Percentiles rank a stretch among this genome's conserved stretches.
phyloP scores from a whole-genome alignment of 164 flowering plant genomes.

The Nelumbo lutea region DNA sequence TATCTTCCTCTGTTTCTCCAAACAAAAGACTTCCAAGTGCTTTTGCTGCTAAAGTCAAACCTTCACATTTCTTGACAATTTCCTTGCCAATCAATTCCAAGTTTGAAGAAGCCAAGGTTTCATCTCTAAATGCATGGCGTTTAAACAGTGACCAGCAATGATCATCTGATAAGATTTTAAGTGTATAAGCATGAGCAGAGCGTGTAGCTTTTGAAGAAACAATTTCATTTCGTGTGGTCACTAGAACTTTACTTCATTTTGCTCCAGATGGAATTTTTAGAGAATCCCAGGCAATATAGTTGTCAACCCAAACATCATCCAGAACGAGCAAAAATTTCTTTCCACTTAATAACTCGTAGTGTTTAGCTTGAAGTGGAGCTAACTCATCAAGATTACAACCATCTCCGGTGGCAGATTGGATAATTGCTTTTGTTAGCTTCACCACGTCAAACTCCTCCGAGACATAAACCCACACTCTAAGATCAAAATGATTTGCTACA shows the following conservation, averaged over 20 bases:
- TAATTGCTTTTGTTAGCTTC: not conserved
- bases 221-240: not conserved
- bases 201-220: not conserved
- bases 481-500: not conserved
- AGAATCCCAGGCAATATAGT: not conserved
- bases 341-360: not conserved
- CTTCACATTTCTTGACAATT: not conserved
- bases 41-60: not conserved
- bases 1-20: not conserved
- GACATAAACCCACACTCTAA: not conserved
- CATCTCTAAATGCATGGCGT: not conserved
- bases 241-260: not conserved
- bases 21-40: not conserved
- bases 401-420: not conserved
- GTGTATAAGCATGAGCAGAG: not conserved
- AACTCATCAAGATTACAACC: not conserved
- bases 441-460: not conserved
- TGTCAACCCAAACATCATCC: not conserved
- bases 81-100: not conserved
- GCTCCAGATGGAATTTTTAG: not conserved
- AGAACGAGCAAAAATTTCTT: not conserved
- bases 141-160: not conserved
- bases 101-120: not conserved
- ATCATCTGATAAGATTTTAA: not conserved
- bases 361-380: not conserved